Conservation (phyloP, 1,284 basidiomycete genomes). For the Apiotrichum gamsii region DNA sequence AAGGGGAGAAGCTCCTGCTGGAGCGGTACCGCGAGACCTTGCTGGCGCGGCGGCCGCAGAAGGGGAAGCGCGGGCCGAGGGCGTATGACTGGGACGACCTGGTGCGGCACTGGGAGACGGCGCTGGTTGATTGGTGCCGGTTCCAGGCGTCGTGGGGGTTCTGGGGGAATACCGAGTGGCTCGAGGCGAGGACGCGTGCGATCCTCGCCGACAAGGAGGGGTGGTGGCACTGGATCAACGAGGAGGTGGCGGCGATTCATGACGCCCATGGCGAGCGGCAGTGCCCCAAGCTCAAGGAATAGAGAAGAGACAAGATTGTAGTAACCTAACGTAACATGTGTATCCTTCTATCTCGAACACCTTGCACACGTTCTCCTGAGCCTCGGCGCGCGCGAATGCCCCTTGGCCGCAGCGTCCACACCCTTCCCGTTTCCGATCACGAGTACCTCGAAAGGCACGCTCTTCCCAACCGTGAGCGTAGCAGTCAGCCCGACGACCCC, state of each 20-base stretch:
- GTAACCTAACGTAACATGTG: no score
- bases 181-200: slow-evolving; percentile 10
- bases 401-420: no score
- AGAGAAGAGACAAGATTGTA: no score
- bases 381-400: no score
- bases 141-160: slow-evolving; percentile 19
- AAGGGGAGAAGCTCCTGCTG: slow-evolving; percentile 6
- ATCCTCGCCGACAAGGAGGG: slow-evolving; percentile 8
- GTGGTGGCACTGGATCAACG: slow-evolving; percentile 11
- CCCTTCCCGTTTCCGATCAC: no score
- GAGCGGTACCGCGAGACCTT: slow-evolving; percentile 5
- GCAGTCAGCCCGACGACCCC: no score
- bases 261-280: no score
- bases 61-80: background rate
- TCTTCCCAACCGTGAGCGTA: no score
- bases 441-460: no score
- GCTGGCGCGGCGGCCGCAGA: background rate
- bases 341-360: no score
- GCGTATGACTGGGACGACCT: slow-evolving; percentile 9
- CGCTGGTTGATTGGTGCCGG: slow-evolving; percentile 20
- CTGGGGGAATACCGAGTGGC: slow-evolving; percentile 18
- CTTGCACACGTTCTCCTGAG: no score
- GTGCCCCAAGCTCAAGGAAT: no score
- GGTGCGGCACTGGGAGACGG: slow-evolving; percentile 19
- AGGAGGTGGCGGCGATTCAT: background rate